phyloP scores from a whole-genome alignment of 2,329 filamentous ascomycete genomes.

The Fonsecaea multimorphosa region DNA sequence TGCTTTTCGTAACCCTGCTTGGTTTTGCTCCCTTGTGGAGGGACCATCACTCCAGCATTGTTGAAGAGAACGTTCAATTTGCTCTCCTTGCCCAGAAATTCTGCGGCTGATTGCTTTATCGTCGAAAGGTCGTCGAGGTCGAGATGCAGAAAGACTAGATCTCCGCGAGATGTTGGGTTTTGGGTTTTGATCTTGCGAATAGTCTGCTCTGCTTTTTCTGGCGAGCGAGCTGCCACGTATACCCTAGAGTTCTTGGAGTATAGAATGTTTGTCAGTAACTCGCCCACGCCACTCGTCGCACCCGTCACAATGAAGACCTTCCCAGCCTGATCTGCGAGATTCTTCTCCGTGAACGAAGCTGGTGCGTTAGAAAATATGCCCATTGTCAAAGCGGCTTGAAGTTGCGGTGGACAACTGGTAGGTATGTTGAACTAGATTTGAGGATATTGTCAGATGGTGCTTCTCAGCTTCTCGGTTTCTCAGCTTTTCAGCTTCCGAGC shows the following conservation, averaged over 20 bases:
- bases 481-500: too few relatives aligned
- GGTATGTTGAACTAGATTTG: too few relatives aligned
- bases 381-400: too few relatives aligned
- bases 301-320: constrained; percentile 50
- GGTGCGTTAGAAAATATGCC: too few relatives aligned
- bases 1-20: constrained; percentile 47
- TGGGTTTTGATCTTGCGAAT: constrained; percentile 49
- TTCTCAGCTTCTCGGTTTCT: too few relatives aligned
- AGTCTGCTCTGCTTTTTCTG: constrained; percentile 46
- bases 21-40: constrained; percentile 42
- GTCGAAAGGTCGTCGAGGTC: constrained; percentile 50
- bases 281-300: constrained; percentile 47
- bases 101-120: constrained; percentile 47
- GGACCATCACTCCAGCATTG: constrained; percentile 45
- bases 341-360: neutral
- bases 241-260: constrained; percentile 51
- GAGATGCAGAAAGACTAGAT: constrained; percentile 46
- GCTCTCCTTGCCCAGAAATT: constrained; percentile 46
- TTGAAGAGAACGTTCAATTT: constrained; percentile 51
- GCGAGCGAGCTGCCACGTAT: constrained; percentile 52
- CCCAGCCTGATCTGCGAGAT: neutral
- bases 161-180: constrained; percentile 42
- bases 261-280: constrained; percentile 48
- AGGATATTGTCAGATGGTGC: too few relatives aligned
- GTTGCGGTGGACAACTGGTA: too few relatives aligned